Conservation (phyloP, 192 early-diverging fungal genomes). For the Coemansia pectinata region DNA sequence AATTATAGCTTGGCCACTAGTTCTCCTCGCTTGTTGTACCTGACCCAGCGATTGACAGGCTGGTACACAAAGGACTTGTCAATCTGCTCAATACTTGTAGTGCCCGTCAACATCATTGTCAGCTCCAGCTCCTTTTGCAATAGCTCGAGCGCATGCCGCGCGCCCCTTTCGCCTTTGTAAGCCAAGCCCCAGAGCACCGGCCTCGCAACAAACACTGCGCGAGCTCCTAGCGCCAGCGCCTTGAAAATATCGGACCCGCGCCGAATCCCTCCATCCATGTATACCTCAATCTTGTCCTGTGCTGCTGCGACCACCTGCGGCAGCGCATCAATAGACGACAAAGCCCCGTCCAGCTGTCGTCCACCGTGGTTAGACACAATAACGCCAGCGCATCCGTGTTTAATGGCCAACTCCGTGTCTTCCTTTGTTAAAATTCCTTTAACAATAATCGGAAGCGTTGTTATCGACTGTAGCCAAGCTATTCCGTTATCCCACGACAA, state of each 20-base stretch:
- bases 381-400: conserved; percentile 78
- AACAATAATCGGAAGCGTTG: conserved; percentile 81
- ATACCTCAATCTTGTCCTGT: conserved; percentile 77
- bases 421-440: conserved; percentile 92
- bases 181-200: conserved; percentile 77
- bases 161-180: conserved; percentile 88
- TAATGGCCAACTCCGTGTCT: conserved; percentile 84
- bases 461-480: conserved; percentile 82
- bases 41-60: conserved; percentile 46
- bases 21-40: conserved; percentile 22
- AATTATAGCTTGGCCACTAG: conserved; percentile 37
- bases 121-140: conserved; percentile 86
- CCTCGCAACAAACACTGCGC: conserved; percentile 65
- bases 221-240: conserved; percentile 92
- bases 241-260: conserved; percentile 94
- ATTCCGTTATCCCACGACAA: conserved; percentile 86
- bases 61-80: conserved; percentile 55
- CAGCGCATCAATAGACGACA: conserved; percentile 83
- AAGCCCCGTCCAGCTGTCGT: conserved; percentile 84
- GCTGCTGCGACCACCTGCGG: conserved; percentile 82
- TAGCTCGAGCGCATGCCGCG: conserved; percentile 70
- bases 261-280: conserved; percentile 92
- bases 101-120: conserved; percentile 76
- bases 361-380: conserved; percentile 98
- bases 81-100: conserved; percentile 66